Conservation (phyloP, 805 yeast species). For the Clavispora santaluciae region DNA sequence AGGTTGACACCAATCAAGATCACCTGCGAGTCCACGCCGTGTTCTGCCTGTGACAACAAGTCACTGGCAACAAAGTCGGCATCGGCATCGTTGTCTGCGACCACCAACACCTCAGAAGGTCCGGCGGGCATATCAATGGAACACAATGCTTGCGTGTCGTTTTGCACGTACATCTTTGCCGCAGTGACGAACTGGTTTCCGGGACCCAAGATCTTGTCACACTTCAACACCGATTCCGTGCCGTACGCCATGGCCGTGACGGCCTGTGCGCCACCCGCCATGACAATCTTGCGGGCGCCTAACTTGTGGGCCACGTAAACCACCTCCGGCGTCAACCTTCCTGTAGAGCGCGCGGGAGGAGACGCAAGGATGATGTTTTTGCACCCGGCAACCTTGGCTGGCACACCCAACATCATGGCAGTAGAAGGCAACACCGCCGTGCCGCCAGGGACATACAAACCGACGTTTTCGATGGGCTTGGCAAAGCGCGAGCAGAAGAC, state of each 20-base stretch:
- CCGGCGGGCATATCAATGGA: conserved; percentile 99
- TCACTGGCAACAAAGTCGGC: conserved; percentile 97
- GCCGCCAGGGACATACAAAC: conserved; percentile 97
- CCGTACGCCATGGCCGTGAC: conserved; percentile 99
- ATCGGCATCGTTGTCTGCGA: conserved; percentile 84
- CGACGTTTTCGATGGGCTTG: conserved; percentile 90
- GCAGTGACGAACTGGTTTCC: conserved; percentile 99
- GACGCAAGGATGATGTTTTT: conserved; percentile 87
- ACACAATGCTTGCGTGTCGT: conserved; percentile 91
- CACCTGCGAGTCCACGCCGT: conserved; percentile 97
- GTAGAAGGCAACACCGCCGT: conserved; percentile 98
- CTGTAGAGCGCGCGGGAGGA: conserved; percentile 87
- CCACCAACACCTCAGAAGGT: conserved; percentile 95
- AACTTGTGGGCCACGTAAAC: conserved; percentile 95
- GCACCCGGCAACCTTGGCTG: conserved; percentile 97
- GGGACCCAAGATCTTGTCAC: conserved; percentile 96
- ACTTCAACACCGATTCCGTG: conserved; percentile 85
- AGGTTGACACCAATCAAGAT: conserved; percentile 80
- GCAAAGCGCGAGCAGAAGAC: conserved; percentile 93
- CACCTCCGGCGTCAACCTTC: conserved; percentile 92
- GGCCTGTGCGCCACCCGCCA: conserved; percentile 99
- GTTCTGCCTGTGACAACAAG: conserved; percentile 96
- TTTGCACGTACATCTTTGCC: conserved; percentile 96
- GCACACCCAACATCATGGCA: conserved; percentile 96
- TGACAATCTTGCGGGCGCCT: conserved; percentile 83